These are phyloP conservation scores for Gossypium turneri DNA, from an alignment of 345 rosid genomes.

Conservation along the genomic window DNA sequence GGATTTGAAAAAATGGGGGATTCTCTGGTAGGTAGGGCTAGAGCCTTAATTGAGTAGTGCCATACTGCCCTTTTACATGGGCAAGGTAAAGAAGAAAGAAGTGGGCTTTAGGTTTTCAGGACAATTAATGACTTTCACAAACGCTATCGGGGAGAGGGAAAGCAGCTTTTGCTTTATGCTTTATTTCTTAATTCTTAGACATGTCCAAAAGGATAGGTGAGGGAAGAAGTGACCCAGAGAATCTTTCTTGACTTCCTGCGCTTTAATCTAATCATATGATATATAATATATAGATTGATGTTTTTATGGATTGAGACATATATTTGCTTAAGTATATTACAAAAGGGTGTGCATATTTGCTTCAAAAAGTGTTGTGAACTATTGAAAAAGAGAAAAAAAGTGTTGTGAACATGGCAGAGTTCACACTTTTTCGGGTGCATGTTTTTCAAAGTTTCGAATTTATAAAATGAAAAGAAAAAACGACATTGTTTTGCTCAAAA, in stretches of 20 bases:
- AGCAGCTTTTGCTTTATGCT: constrained; percentile 14
- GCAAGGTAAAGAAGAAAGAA: background rate
- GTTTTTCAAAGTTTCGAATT: background rate
- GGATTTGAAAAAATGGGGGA: constrained; percentile 5
- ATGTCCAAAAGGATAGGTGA: constrained; percentile 5
- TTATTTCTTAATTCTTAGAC: constrained; percentile 2
- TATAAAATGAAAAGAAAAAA: background rate
- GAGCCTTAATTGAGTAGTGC: background rate
- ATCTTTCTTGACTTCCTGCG: constrained; percentile 17
- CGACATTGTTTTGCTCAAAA: background rate
- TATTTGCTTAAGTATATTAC: background rate
- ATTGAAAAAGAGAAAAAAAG: background rate
- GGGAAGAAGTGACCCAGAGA: background rate
- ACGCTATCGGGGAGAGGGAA: background rate
- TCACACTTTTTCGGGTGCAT: constrained; percentile 2
- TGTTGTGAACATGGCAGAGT: constrained; percentile 4
- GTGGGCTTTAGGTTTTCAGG: background rate
- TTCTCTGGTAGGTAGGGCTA: constrained; percentile 8
- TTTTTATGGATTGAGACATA: constrained; percentile 1
- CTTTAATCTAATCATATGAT: background rate
- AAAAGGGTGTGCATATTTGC: too few relatives aligned
- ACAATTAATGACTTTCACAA: background rate
- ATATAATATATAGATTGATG: background rate
- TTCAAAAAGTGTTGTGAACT: background rate
- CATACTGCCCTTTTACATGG: background rate